phyloP scores from a whole-genome alignment of 1,284 basidiomycete species.

The Malassezia sympodialis region DNA sequence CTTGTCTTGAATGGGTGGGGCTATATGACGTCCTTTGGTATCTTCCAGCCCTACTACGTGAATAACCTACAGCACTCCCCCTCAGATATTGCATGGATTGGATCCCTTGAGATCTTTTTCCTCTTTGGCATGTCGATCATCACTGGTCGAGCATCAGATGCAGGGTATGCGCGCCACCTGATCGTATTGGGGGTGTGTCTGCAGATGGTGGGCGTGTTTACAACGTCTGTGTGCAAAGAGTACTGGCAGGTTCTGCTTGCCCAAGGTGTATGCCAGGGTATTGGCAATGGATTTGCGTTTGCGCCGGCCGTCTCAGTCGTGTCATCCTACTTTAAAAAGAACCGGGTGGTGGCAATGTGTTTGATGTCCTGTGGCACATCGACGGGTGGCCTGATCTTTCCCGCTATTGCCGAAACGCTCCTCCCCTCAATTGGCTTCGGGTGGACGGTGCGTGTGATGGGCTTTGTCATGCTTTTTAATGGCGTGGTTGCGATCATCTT shows the following conservation, averaged over 20 bases:
- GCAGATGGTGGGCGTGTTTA: constrained; percentile 13
- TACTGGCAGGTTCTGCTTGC: constrained; percentile 14
- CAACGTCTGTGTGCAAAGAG: constrained; percentile 4
- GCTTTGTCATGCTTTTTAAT: constrained; percentile 4
- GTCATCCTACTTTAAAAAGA: constrained; percentile 1
- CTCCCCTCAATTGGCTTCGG: neutral
- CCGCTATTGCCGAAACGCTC: constrained; percentile 2
- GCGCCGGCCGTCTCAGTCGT: neutral
- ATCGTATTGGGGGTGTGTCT: neutral
- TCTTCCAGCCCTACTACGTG: constrained; percentile 4
- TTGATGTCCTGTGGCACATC: constrained; percentile 1
- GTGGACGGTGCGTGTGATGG: constrained; percentile 10
- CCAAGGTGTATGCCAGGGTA: constrained; percentile 11
- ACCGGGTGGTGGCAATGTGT: constrained; percentile 1
- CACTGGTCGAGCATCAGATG: constrained; percentile 1
- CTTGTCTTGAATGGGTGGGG: neutral
- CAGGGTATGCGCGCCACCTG: constrained; percentile 1
- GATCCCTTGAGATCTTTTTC: neutral
- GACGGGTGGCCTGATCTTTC: constrained; percentile 9
- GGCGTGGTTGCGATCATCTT: neutral
- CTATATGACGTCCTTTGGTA: constrained; percentile 8
- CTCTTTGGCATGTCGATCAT: neutral
- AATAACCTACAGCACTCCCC: neutral
- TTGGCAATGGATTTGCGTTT: constrained; percentile 3
- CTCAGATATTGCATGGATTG: constrained; percentile 1